A percentile compares a stretch with the other conserved stretches of the same genome.
These are phyloP conservation scores for Clavariopsis aquatica DNA, from an alignment of 495 filamentous ascomycete genomes.

Conservation along the genomic window DNA sequence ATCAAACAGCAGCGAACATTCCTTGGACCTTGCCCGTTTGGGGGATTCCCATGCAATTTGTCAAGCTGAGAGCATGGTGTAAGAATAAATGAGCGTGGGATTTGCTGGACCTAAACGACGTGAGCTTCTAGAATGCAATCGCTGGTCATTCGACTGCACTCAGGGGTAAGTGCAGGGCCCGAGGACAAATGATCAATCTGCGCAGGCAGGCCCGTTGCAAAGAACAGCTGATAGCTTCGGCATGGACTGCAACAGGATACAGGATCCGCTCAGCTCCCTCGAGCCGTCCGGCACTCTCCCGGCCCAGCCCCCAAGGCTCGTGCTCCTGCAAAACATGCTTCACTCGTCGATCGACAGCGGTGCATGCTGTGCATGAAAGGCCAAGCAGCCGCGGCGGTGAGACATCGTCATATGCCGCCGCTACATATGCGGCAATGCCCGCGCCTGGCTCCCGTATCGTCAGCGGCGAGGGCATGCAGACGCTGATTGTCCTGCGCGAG, in stretches of 20 bases:
- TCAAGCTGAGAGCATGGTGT: too few species aligned
- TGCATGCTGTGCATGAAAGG: slow-evolving; percentile 7
- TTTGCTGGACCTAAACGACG: background rate
- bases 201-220: background rate
- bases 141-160: background rate
- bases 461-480: slow-evolving; percentile 6
- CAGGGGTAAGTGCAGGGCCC: background rate
- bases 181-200: background rate
- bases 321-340: slow-evolving; percentile 2
- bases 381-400: slow-evolving; percentile 17
- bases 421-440: slow-evolving; percentile 12
- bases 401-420: slow-evolving; percentile 12
- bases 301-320: background rate
- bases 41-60: background rate
- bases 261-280: too few species aligned
- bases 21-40: background rate
- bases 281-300: too few species aligned
- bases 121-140: background rate
- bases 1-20: background rate
- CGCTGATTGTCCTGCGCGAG: background rate
- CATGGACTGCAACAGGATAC: too few species aligned
- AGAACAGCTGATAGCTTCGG: background rate
- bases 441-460: slow-evolving; percentile 10
- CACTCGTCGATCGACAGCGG: background rate
- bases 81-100: background rate